Evolutionary conservation across 805 yeast genomes (phyloP).

Genomic region (Saturnispora diversa): DNA sequence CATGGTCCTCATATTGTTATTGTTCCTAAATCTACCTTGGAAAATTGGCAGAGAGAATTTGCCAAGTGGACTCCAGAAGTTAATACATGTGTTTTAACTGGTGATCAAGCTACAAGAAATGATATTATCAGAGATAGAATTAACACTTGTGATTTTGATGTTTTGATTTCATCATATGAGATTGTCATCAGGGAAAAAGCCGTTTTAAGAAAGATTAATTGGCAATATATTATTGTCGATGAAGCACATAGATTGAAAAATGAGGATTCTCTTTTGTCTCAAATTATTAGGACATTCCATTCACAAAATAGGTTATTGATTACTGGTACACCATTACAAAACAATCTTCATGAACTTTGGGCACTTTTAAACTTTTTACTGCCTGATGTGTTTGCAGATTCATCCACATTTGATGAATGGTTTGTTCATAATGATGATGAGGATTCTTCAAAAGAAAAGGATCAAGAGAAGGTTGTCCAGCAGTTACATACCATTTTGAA

Average conservation of each 20-base stretch:
- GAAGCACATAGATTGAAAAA: constrained; percentile 97
- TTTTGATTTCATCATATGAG: constrained; percentile 83
- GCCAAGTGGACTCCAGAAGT: constrained; percentile 95
- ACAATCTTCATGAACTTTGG: constrained; percentile 94
- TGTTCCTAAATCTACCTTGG: constrained; percentile 92
- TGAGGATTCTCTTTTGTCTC: constrained; percentile 86
- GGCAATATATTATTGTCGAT: constrained; percentile 93
- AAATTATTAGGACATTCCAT: constrained; percentile 81
- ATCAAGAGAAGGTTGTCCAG: constrained; percentile 77
- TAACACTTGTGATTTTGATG: constrained; percentile 76
- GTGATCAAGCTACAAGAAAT: constrained; percentile 74
- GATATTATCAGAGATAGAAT: constrained; percentile 51
- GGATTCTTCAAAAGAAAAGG: constrained; percentile 79
- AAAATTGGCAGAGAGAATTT: constrained; percentile 95
- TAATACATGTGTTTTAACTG: constrained; percentile 75
- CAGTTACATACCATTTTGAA: constrained; percentile 82
- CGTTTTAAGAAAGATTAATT: constrained; percentile 67
- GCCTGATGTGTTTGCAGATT: constrained; percentile 93
- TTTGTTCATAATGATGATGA: constrained; percentile 68
- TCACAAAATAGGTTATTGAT: constrained; percentile 78
- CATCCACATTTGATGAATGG: constrained; percentile 88
- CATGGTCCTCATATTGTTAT: constrained; percentile 88
- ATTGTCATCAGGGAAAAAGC: constrained; percentile 87
- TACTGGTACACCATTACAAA: constrained; percentile 95
- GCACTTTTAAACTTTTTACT: constrained; percentile 81